These are phyloP conservation scores for Vachellia pachyceras DNA, from an alignment of 306 rosid species.

Conservation along the genomic window DNA sequence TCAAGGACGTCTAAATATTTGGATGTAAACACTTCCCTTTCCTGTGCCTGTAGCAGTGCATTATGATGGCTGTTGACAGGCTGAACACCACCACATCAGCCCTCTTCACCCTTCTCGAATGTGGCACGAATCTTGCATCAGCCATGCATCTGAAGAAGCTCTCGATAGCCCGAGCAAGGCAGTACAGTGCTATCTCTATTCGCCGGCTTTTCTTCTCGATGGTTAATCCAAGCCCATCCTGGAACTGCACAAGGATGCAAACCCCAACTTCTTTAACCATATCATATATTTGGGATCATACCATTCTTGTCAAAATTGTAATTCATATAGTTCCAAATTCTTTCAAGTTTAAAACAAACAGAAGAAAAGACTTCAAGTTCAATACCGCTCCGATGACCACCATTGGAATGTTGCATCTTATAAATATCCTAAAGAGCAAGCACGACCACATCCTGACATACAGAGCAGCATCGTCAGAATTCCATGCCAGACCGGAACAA, in stretches of 20 bases:
- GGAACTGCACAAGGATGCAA: constrained; percentile 62
- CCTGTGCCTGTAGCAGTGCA: constrained; percentile 71
- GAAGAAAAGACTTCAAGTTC: background rate
- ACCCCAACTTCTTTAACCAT: background rate
- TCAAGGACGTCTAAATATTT: constrained; percentile 65
- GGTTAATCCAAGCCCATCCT: constrained; percentile 73
- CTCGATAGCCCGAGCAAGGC: constrained; percentile 59
- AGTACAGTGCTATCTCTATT: constrained; percentile 68
- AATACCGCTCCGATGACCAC: constrained; percentile 86
- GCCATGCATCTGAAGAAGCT: constrained; percentile 78
- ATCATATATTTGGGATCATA: background rate
- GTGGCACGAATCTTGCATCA: constrained; percentile 53
- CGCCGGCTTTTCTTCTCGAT: constrained; percentile 83
- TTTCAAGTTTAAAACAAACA: background rate
- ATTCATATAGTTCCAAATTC: background rate
- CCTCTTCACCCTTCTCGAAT: constrained; percentile 52
- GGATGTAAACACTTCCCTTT: constrained; percentile 62
- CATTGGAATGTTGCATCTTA: constrained; percentile 82
- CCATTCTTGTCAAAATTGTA: background rate
- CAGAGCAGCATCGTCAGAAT: constrained; percentile 26
- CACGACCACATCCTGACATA: constrained; percentile 93
- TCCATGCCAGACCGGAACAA: constrained; percentile 10
- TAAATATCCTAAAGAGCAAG: constrained; percentile 68
- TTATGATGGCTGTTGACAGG: constrained; percentile 69
- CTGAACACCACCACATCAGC: constrained; percentile 66